Percentiles rank a stretch among this genome's conserved stretches.
Conservation (phyloP, 2,329 filamentous ascomycete species). For the Nothophoma quercina region DNA sequence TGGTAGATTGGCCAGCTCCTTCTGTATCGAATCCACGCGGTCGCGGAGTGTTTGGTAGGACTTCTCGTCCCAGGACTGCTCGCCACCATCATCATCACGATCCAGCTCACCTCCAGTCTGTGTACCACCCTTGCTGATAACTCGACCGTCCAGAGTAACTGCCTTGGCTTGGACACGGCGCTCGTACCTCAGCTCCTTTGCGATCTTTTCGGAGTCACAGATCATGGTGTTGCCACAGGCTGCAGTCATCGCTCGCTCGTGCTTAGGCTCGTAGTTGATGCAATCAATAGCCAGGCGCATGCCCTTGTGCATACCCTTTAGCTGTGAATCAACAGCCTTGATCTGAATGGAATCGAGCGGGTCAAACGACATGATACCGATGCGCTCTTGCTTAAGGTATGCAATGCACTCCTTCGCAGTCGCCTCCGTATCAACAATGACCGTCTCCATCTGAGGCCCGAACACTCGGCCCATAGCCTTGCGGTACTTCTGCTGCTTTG, state of each 20-base stretch:
- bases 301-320: slow-evolving; percentile 87
- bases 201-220: slow-evolving; percentile 85
- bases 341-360: slow-evolving; percentile 98
- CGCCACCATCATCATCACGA: slow-evolving; percentile 67
- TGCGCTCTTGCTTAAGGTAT: slow-evolving; percentile 89
- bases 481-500: slow-evolving; percentile 96
- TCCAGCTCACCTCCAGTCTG: slow-evolving; percentile 94
- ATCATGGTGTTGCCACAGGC: slow-evolving; percentile 95
- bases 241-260: slow-evolving; percentile 92
- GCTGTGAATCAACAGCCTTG: slow-evolving; percentile 83
- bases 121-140: slow-evolving; percentile 94
- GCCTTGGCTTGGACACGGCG: slow-evolving; percentile 88
- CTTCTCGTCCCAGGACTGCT: slow-evolving; percentile 86
- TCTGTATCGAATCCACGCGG: slow-evolving; percentile 75
- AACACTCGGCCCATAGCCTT: slow-evolving; percentile 92
- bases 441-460: slow-evolving; percentile 90
- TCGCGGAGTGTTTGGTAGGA: slow-evolving; percentile 86
- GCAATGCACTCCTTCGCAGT: slow-evolving; percentile 93
- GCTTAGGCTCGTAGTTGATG: slow-evolving; percentile 87
- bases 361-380: slow-evolving; percentile 90
- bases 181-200: slow-evolving; percentile 88
- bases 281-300: slow-evolving; percentile 92
- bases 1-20: slow-evolving; percentile 81
- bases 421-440: slow-evolving; percentile 95
- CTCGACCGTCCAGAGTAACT: slow-evolving; percentile 91